Evolutionary conservation across 352 stramenopile genomes (phyloP).

Genomic region (Globisporangium yorkense): DNA sequence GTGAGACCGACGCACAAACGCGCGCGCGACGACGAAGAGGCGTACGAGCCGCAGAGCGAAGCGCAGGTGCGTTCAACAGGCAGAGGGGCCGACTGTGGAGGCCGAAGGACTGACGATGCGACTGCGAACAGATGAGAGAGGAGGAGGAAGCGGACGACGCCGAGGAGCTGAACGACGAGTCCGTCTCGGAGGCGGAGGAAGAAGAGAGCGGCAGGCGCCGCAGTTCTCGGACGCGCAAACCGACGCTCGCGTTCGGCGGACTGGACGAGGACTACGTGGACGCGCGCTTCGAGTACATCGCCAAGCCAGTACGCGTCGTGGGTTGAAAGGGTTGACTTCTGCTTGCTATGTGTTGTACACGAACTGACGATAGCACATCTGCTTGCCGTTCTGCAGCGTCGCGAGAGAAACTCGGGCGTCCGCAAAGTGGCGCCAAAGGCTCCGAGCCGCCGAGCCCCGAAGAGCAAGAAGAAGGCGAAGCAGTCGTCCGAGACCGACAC

Average conservation of each 20-base stretch:
- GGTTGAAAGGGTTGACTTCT: background rate
- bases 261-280: constrained; percentile 13
- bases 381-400: constrained; percentile 3
- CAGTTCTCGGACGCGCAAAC: constrained; percentile 13
- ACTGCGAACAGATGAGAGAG: constrained; percentile 11
- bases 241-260: constrained; percentile 7
- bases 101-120: background rate
- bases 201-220: constrained; percentile 10
- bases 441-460: background rate
- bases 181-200: constrained; percentile 1
- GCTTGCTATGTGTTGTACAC: background rate
- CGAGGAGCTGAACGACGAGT: constrained; percentile 12
- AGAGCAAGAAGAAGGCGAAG: constrained; percentile 15
- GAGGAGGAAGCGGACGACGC: constrained; percentile 26
- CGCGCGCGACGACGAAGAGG: constrained; percentile 12
- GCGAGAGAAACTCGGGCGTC: background rate
- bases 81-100: too few species aligned
- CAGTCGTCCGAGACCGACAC: constrained; percentile 11
- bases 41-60: constrained; percentile 12
- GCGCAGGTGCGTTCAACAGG: constrained; percentile 3
- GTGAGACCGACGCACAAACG: constrained; percentile 26
- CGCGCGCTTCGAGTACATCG: constrained; percentile 10
- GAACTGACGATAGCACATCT: background rate
- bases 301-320: constrained; percentile 10
- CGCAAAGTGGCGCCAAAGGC: constrained; percentile 4